Conservation (phyloP, 306 rosid species). For the Gastrolobium villosum region DNA sequence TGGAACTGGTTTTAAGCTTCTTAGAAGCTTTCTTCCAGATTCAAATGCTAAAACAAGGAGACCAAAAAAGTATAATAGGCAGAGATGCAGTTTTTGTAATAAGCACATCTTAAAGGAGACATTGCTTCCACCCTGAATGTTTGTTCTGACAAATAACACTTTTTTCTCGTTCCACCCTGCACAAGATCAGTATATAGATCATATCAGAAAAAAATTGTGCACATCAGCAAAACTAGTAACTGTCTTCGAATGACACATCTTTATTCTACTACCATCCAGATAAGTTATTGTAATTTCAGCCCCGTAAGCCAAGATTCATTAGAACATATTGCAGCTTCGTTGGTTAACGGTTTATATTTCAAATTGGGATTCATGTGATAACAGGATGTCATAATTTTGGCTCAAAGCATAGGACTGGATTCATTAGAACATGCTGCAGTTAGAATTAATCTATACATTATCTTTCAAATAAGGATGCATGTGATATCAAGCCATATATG, state of each 20-base stretch:
- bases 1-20: constrained; percentile 72
- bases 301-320: not conserved
- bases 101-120: constrained; percentile 47
- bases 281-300: constrained; percentile 27
- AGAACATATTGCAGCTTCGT: constrained; percentile 1
- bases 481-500: constrained; percentile 26
- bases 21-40: constrained; percentile 57
- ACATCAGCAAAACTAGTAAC: constrained; percentile 13
- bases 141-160: constrained; percentile 49
- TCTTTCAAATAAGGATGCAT: constrained; percentile 11
- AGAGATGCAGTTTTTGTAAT: constrained; percentile 59
- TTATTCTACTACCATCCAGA: constrained; percentile 23
- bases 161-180: constrained; percentile 78
- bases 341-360: not conserved
- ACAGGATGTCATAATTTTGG: not conserved
- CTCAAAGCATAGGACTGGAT: constrained; percentile 1
- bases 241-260: not conserved
- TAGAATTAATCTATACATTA: not conserved
- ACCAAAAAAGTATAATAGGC: constrained; percentile 66
- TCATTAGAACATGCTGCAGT: constrained; percentile 14
- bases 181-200: constrained; percentile 31
- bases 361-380: constrained; percentile 16
- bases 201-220: constrained; percentile 8
- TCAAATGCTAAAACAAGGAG: constrained; percentile 62
- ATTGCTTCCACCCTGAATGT: constrained; percentile 57